Percentiles rank a stretch among this genome's conserved stretches.
phyloP scores from a whole-genome alignment of 352 stramenopile genomes.

The Peronospora tabacina region DNA sequence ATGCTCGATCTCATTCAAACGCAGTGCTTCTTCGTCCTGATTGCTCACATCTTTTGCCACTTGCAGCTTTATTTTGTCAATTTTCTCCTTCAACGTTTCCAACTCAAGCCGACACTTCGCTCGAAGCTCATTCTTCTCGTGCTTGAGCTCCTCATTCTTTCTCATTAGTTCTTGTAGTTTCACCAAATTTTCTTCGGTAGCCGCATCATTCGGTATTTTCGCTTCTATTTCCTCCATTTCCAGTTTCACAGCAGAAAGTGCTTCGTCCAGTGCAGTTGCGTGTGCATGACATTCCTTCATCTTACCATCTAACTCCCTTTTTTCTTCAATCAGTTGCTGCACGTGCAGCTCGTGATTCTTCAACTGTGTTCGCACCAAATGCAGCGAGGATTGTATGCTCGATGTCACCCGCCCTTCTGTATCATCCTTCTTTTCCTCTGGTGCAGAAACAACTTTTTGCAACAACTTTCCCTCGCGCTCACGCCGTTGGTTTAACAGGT shows the following conservation, averaged over 20 bases:
- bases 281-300: conserved; percentile 22
- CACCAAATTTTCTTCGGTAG: conserved; percentile 19
- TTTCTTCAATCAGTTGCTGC: conserved; percentile 39
- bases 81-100: conserved; percentile 26
- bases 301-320: conserved; percentile 32
- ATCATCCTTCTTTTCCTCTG: conserved; percentile 18
- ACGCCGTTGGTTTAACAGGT: conserved; percentile 31
- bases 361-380: conserved; percentile 23
- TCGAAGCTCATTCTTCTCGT: conserved; percentile 41
- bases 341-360: conserved; percentile 31
- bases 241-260: conserved; percentile 29
- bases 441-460: conserved; percentile 39
- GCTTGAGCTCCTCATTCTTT: conserved; percentile 52
- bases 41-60: conserved; percentile 26
- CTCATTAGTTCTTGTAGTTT: conserved; percentile 33
- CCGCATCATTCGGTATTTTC: conserved; percentile 26
- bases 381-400: conserved; percentile 5
- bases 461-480: conserved; percentile 45
- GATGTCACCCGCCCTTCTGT: conserved; percentile 8
- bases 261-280: conserved; percentile 23
- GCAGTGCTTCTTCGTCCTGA: conserved; percentile 39
- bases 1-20: conserved; percentile 50
- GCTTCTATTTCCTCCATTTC: conserved; percentile 35
- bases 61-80: conserved; percentile 40
- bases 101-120: conserved; percentile 38